phyloP scores from a whole-genome alignment of 225 moss, liverwort and hornwort species.

The Rhytidiadelphus loreus region DNA sequence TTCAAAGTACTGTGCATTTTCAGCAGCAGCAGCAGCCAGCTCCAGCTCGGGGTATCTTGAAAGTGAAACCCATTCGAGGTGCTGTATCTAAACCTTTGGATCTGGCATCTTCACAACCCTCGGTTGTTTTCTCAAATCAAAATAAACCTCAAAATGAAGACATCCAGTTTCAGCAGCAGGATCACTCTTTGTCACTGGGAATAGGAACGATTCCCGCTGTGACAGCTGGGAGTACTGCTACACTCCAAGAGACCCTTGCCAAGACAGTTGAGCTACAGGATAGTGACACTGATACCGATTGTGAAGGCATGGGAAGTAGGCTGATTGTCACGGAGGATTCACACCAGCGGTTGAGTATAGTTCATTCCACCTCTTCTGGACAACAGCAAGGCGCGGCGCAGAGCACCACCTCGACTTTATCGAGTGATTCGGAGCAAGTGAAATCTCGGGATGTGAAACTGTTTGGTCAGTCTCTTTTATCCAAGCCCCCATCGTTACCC shows the following conservation, averaged over 20 bases:
- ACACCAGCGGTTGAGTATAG: slow-evolving; percentile 38
- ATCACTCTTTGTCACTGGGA: slow-evolving; percentile 39
- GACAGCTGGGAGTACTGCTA: slow-evolving; percentile 29
- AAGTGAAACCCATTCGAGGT: slow-evolving; percentile 31
- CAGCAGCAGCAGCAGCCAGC: slow-evolving; percentile 41
- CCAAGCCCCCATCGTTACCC: slow-evolving; percentile 52
- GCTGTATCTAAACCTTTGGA: slow-evolving; percentile 12
- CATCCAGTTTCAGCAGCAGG: slow-evolving; percentile 19
- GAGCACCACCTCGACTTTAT: slow-evolving; percentile 42
- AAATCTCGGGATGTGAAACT: slow-evolving; percentile 80
- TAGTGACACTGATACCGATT: slow-evolving; percentile 30
- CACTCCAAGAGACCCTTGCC: slow-evolving; percentile 24
- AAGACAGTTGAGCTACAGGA: slow-evolving; percentile 47
- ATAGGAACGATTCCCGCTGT: slow-evolving; percentile 30
- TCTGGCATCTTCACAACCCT: not conserved
- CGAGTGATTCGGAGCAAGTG: slow-evolving; percentile 53
- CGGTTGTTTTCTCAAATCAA: slow-evolving; percentile 1
- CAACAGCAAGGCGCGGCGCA: slow-evolving; percentile 38
- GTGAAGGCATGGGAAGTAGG: slow-evolving; percentile 31
- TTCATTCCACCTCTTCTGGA: slow-evolving; percentile 27
- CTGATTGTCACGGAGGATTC: slow-evolving; percentile 38
- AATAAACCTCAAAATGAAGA: not conserved
- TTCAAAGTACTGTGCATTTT: slow-evolving; percentile 26
- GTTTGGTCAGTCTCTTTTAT: slow-evolving; percentile 93
- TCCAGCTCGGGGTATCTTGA: slow-evolving; percentile 17